phyloP scores from a whole-genome alignment of 768 basidiomycete genomes.

The Boletus sp. region DNA sequence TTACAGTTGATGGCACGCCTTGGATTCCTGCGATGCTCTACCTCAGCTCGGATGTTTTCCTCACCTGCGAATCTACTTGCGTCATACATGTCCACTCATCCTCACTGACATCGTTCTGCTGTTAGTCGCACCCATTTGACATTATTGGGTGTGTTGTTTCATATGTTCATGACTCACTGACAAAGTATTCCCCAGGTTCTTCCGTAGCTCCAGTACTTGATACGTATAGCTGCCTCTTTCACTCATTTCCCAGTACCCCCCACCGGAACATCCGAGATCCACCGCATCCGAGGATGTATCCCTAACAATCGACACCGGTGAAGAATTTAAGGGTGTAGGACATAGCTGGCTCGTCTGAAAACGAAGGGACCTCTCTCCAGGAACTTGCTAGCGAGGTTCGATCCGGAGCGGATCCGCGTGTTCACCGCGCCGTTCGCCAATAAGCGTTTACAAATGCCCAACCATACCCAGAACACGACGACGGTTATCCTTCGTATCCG shows the following conservation, averaged over 20 bases:
- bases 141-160: constrained; percentile 65
- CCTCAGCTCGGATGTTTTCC: constrained; percentile 32
- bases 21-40: constrained; percentile 58
- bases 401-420: constrained; percentile 56
- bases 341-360: constrained; percentile 89
- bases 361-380: constrained; percentile 76
- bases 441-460: constrained; percentile 91
- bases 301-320: constrained; percentile 76
- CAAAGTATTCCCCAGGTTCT: constrained; percentile 54
- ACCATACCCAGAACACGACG: constrained; percentile 85
- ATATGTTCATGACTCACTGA: not conserved
- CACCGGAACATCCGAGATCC: constrained; percentile 85
- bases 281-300: constrained; percentile 57
- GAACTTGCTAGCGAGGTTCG: constrained; percentile 83
- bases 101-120: constrained; percentile 5
- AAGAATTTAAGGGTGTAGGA: constrained; percentile 92
- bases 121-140: constrained; percentile 85
- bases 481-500: constrained; percentile 92
- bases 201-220: constrained; percentile 90
- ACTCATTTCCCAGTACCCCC: constrained; percentile 81
- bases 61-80: constrained; percentile 33
- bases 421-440: constrained; percentile 63
- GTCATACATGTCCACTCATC: not conserved
- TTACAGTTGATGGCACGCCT: too few species aligned
- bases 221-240: constrained; percentile 57